Evolutionary conservation across 805 yeast genomes (phyloP), one percentile per base, ranked within the genome.

Genomic region (Zygosaccharomyces bisporus): DNA sequence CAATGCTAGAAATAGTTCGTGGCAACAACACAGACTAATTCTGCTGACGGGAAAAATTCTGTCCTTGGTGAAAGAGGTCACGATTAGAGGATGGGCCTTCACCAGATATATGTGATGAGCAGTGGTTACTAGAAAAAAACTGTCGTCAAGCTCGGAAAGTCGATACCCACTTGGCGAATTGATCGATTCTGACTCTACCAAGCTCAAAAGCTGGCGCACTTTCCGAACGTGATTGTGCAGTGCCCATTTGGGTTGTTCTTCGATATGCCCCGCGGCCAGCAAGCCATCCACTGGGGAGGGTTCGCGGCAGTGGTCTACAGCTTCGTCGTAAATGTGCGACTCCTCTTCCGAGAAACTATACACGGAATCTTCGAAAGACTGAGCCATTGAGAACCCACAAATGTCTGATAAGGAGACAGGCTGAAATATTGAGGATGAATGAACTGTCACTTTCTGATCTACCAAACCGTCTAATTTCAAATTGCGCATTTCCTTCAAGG

Each of bases 11-110:
- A 41, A 29, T 4, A 43, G 16, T 2, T 43, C 43, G 24, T 29
- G 30, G 6, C 29, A 13, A n/a, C 33, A 12, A 30, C 61, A 57
- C 4, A 55, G 31, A 3, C 43, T 21, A 6, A 38, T 37, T 5
- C 41, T 42, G 2, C 43, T 35, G 3, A 50, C 19, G 8, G 61
- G 63, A 32, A 60, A 60, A 5, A 59, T 47, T 2, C 51, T 53
- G 18, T 54, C 51, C 4, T 13, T 13, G 1, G 61, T 51, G 31
- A 47, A 57, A 2, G 65, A 57, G 6, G 51, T 51, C 7, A 59
- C 41, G 1, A 58, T 30, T 29, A 59, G 41, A 3, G 65, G 65
- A 31, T 54, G 41, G 1, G 54, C 41, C 34, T 53, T 56, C 16
- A 54, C 24, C 10, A 60, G 27, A 32, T 41, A 51, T 6, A 53